Conservation (phyloP, 1,284 basidiomycete genomes). For the Pulchroboletus neoregius region DNA sequence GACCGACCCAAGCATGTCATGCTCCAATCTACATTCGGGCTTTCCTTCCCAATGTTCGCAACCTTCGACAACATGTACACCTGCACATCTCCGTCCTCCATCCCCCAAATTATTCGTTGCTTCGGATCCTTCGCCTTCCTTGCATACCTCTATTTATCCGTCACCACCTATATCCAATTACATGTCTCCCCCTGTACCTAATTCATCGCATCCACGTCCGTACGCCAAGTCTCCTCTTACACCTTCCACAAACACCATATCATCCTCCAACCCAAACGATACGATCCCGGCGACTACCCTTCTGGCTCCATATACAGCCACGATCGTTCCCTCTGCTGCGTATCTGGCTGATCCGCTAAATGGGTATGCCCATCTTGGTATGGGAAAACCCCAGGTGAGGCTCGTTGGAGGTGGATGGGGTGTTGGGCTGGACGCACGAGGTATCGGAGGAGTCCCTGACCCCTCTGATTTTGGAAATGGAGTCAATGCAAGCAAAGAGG, state of each 20-base stretch:
- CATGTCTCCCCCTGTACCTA: slow-evolving; percentile 25
- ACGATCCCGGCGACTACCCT: slow-evolving; percentile 46
- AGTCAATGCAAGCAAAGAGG: slow-evolving; percentile 3
- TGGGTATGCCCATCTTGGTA: slow-evolving; percentile 64
- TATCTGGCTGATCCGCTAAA: slow-evolving; percentile 69
- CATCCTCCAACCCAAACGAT: slow-evolving; percentile 37
- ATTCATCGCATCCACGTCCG: slow-evolving; percentile 31
- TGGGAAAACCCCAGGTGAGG: slow-evolving; percentile 78
- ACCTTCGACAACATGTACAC: slow-evolving; percentile 17
- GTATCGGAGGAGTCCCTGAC: slow-evolving; percentile 55
- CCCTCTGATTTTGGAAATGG: slow-evolving; percentile 2
- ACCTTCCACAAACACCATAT: slow-evolving; percentile 31
- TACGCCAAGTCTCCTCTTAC: slow-evolving; percentile 37
- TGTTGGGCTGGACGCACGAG: slow-evolving; percentile 77
- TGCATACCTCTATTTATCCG: slow-evolving; percentile 27
- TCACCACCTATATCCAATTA: slow-evolving; percentile 31
- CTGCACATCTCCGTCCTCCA: slow-evolving; percentile 29
- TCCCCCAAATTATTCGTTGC: slow-evolving; percentile 30
- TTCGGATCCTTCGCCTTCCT: slow-evolving; percentile 29
- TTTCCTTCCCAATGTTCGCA: slow-evolving; percentile 7
- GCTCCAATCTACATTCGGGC: slow-evolving; percentile 3
- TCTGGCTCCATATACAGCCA: slow-evolving; percentile 55
- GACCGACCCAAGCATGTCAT: slow-evolving; percentile 13
- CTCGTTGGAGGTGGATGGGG: slow-evolving; percentile 78
- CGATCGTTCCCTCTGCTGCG: slow-evolving; percentile 55